Base-by-base conservation (phyloP, 192 early-diverging fungal genomes). In the Coemansia sp. region DNA sequence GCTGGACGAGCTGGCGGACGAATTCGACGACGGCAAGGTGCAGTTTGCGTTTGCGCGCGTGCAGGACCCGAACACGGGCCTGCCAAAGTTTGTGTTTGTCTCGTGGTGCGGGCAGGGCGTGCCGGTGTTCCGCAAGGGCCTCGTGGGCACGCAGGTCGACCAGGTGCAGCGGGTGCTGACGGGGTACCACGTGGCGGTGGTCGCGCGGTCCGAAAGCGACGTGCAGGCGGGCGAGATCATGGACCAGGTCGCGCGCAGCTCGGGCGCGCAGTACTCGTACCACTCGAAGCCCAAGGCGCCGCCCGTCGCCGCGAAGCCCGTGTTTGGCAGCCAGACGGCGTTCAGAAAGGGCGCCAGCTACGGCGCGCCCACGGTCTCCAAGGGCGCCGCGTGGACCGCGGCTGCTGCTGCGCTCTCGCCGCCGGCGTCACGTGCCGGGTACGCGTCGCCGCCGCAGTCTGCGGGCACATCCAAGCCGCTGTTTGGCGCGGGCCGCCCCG, bases 21-120 rank as follows among this genome's bases (percentile, higher is more conserved):
- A 95, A 69, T 95, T 95, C 80, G 82, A 86, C 47, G 93, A 93
- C 58, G 85, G 88, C 42, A 93, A 93, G 67, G 89, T 94, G 43
- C 92, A 92, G 69, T 96, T 89, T 75, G 94, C 91, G 10, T 94
- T 92, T 81, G 86, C 74, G 3, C 80, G 86, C 16, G 88, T 94
- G n/a, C 69, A 77, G 33, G 95, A 98, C 71, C 92, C 91, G 12
- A 89, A 94, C 57, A 90, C 92, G 2, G 79, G 83, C 31, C 81
- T 98, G 18, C 82, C 87, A 51, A 98, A 97, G 77, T 89, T 90
- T 74, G 91, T 95, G 33, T 87, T 98, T 53, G 91, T 98, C 58
- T 91, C 86, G 16, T 98, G 93, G 93, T 97, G 94, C 71, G 95
- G 95, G 9, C 90, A 89, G 43, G 94, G 94, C 32, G 95, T 98